Percentiles rank a stretch among this genome's conserved stretches.
Conservation (phyloP, 2,329 filamentous ascomycete species). For the Phyllachora maydis region DNA sequence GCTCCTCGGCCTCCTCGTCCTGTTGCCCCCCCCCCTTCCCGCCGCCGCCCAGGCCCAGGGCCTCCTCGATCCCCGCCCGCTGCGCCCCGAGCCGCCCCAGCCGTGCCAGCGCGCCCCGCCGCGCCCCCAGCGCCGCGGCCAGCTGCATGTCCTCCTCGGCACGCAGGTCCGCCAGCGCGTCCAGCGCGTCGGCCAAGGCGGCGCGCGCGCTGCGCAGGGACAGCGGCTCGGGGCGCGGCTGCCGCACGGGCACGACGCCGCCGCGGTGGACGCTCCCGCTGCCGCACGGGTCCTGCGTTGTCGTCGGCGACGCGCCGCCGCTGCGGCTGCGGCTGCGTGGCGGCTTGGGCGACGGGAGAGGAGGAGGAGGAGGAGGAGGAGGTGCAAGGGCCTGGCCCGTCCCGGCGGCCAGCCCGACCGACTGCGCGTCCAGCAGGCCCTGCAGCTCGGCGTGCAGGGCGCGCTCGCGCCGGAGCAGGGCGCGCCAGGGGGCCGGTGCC, state of each 20-base stretch:
- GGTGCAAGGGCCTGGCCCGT: conserved; percentile 11
- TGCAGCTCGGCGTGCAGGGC: conserved; percentile 25
- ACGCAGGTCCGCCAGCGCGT: conserved; percentile 43
- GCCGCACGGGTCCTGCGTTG: too few relatives aligned
- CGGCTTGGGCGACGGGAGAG: conserved; percentile 12
- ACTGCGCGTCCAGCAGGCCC: conserved; percentile 24
- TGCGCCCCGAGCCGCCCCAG: conserved; percentile 31
- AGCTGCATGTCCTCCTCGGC: conserved; percentile 44
- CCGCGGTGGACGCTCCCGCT: too few relatives aligned
- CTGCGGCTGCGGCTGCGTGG: conserved; percentile 5
- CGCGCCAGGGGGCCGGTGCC: too few relatives aligned
- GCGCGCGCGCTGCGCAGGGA: conserved; percentile 42
- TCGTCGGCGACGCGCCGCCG: background rate
- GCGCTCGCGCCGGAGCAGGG: conserved; percentile 21
- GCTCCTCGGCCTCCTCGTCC: conserved; percentile 22
- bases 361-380: conserved; percentile 4
- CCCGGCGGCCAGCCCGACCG: conserved; percentile 18
- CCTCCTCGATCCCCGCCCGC: conserved; percentile 23
- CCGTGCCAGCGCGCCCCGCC: conserved; percentile 34
- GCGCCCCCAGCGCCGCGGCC: conserved; percentile 29
- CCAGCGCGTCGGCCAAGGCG: conserved; percentile 41
- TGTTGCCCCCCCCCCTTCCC: conserved; percentile 20
- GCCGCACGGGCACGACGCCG: conserved; percentile 37
- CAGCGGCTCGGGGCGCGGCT: conserved; percentile 29
- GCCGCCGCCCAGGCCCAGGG: conserved; percentile 31